These are phyloP conservation scores for Choiromyces venosus DNA, from an alignment of 495 filamentous ascomycete genomes.

Conservation along the genomic window DNA sequence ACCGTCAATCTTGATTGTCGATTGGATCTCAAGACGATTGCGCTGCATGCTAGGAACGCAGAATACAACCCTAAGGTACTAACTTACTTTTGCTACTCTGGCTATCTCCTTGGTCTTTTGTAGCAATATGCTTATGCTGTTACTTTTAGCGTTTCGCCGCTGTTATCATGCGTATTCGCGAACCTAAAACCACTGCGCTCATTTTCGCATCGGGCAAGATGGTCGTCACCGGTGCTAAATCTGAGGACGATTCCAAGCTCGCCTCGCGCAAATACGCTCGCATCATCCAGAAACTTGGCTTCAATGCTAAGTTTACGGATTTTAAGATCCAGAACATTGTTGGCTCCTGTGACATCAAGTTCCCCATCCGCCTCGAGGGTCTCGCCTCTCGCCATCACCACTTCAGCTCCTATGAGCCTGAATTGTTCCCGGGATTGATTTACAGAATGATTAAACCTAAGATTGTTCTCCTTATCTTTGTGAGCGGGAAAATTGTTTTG, in stretches of 20 bases:
- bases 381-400: conserved; percentile 94
- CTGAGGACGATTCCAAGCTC: conserved; percentile 94
- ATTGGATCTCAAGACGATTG: conserved; percentile 97
- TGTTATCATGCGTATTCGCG: conserved; percentile 99
- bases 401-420: conserved; percentile 98
- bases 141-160: conserved; percentile 87
- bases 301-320: conserved; percentile 99
- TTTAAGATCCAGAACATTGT: conserved; percentile 99
- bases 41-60: conserved; percentile 94
- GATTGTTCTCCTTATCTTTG: conserved; percentile 98
- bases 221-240: conserved; percentile 98
- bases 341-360: conserved; percentile 98
- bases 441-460: conserved; percentile 99
- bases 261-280: conserved; percentile 96
- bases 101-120: conserved; percentile 46
- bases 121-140: conserved; percentile 48
- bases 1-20: conserved; percentile 99
- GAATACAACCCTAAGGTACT: conserved; percentile 97
- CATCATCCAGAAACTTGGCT: conserved; percentile 99
- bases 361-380: conserved; percentile 95
- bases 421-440: conserved; percentile 97
- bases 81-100: conserved; percentile 41
- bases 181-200: conserved; percentile 94
- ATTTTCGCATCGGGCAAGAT: conserved; percentile 99
- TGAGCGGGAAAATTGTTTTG: conserved; percentile 96